A percentile compares a stretch with the other conserved stretches of the same genome.
These are phyloP conservation scores for Chrysoporthe austroafricana DNA, from an alignment of 2,329 filamentous ascomycete genomes.

Conservation along the genomic window DNA sequence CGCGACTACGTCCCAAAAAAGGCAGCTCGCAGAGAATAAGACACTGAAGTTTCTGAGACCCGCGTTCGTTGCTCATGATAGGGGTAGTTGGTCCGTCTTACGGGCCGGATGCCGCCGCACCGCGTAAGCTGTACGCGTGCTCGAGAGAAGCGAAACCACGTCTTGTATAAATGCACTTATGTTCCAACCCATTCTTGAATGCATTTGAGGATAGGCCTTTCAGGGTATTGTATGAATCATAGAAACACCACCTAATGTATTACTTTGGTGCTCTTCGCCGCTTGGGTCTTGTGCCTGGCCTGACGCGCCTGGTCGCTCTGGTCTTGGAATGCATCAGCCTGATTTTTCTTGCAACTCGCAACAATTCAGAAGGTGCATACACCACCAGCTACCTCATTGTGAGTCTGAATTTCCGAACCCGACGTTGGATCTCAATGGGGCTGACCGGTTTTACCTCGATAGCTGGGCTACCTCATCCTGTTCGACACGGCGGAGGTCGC, in stretches of 20 bases:
- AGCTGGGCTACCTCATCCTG: constrained; percentile 26
- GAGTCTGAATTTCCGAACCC: neutral
- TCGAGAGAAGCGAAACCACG: neutral
- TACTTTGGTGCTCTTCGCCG: constrained; percentile 15
- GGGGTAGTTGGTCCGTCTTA: constrained; percentile 18
- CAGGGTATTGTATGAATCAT: no score
- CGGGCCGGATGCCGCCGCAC: neutral
- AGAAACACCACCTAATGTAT: constrained; percentile 8
- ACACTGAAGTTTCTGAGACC: neutral
- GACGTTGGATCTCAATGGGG: no score
- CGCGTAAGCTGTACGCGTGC: constrained; percentile 7
- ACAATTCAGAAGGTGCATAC: constrained; percentile 4
- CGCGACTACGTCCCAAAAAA: neutral
- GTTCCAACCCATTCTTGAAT: neutral
- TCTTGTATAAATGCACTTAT: neutral
- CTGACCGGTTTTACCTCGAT: no score
- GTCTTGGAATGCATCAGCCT: constrained; percentile 21
- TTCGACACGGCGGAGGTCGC: constrained; percentile 19
- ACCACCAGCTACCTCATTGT: constrained; percentile 27
- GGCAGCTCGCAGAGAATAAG: neutral
- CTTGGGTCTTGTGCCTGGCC: constrained; percentile 15
- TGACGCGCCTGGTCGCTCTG: constrained; percentile 17
- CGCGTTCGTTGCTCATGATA: neutral
- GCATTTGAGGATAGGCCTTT: neutral
- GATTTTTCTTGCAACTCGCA: constrained; percentile 2